Conservation (phyloP, 78 protist species). For the Polysphondylium violaceum region DNA sequence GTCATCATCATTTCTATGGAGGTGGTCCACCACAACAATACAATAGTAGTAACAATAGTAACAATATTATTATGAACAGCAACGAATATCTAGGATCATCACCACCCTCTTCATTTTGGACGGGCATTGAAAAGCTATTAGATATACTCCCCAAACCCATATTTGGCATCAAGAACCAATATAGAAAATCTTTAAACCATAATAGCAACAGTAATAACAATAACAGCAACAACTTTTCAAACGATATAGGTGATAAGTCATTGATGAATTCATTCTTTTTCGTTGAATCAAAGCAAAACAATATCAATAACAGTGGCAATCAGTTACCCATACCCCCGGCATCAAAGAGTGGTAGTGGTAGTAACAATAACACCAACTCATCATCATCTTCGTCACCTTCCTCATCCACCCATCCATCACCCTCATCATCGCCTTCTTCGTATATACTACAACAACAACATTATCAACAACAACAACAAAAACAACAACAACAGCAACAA, state of each 20-base stretch:
- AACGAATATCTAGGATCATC: conserved; percentile 6
- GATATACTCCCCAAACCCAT: conserved; percentile 76
- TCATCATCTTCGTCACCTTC: background rate
- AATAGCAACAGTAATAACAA: background rate
- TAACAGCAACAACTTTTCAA: background rate
- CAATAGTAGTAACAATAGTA: background rate
- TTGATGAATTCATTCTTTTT: conserved; percentile 34
- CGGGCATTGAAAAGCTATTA: conserved; percentile 59
- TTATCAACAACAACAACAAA: background rate
- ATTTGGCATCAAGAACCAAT: conserved; percentile 17
- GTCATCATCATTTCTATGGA: background rate
- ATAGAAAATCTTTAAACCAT: no score
- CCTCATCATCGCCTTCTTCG: background rate
- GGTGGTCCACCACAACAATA: no score
- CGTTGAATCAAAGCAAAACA: conserved; percentile 14
- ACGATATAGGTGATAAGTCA: conserved; percentile 18
- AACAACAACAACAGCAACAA: background rate
- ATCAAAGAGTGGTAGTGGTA: background rate
- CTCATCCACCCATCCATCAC: background rate
- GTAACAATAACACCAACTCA: background rate
- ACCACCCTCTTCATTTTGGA: conserved; percentile 47
- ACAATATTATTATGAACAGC: background rate
- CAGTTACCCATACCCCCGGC: background rate
- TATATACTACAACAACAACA: background rate
- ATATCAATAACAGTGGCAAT: background rate